phyloP scores from a whole-genome alignment of 495 filamentous ascomycete species.

The Cladorrhinum samala region DNA sequence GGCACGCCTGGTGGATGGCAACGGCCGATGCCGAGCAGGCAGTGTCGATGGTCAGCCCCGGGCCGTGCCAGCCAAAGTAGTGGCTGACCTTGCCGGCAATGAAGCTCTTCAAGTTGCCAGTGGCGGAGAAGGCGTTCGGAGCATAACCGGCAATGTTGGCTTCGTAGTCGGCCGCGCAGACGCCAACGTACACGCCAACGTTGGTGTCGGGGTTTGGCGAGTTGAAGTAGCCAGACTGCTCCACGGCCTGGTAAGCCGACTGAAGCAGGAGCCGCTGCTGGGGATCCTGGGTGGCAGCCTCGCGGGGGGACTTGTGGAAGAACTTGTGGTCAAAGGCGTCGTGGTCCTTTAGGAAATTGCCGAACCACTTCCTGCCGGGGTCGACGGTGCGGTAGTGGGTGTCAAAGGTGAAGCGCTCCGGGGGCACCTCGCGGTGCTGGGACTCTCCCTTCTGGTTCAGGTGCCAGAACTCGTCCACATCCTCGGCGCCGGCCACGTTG shows the following conservation, averaged over 20 bases:
- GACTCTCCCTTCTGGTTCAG: slow-evolving; percentile 8
- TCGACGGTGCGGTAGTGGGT: no score
- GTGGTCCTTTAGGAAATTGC: slow-evolving; percentile 35
- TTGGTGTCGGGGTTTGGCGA: background rate
- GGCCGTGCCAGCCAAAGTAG: slow-evolving; percentile 39
- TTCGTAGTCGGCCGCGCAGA: slow-evolving; percentile 29
- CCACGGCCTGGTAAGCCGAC: slow-evolving; percentile 74
- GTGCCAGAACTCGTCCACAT: slow-evolving; percentile 3
- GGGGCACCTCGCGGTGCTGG: background rate
- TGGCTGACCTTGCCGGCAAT: slow-evolving; percentile 47
- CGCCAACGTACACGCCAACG: slow-evolving; percentile 21
- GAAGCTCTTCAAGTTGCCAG: slow-evolving; percentile 18
- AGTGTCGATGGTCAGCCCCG: slow-evolving; percentile 39
- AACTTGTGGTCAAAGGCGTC: slow-evolving; percentile 47
- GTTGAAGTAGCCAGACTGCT: slow-evolving; percentile 50
- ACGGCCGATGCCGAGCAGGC: slow-evolving; percentile 50
- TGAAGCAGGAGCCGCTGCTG: slow-evolving; percentile 70
- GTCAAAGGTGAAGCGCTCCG: background rate
- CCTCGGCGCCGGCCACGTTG: slow-evolving; percentile 28
- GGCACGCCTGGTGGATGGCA: slow-evolving; percentile 46
- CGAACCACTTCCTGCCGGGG: slow-evolving; percentile 6
- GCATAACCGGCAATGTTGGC: slow-evolving; percentile 33
- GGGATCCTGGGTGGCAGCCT: slow-evolving; percentile 59
- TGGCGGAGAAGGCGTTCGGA: slow-evolving; percentile 32
- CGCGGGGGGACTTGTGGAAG: slow-evolving; percentile 50